phyloP scores from a whole-genome alignment of 106 monocot species.

The Xerophyta viscosa region DNA sequence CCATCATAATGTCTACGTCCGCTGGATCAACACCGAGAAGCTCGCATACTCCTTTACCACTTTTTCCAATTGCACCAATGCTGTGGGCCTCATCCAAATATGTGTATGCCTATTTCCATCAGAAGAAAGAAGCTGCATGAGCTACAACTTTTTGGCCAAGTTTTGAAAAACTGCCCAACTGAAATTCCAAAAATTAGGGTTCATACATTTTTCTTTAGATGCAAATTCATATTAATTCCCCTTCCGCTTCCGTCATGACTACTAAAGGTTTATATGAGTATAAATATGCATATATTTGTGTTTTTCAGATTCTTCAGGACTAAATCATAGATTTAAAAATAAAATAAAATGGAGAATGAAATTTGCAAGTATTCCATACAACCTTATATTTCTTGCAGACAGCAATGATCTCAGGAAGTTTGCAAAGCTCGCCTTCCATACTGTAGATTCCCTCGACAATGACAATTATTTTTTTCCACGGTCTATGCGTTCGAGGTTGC shows the following conservation, averaged over 20 bases:
- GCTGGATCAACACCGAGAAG: slow-evolving; percentile 70
- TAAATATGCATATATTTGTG: too few relatives aligned
- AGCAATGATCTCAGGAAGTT: slow-evolving; percentile 81
- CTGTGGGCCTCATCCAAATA: slow-evolving; percentile 86
- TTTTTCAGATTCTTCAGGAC: too few relatives aligned
- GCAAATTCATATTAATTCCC: too few relatives aligned
- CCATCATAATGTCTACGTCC: slow-evolving; percentile 87
- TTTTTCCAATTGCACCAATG: slow-evolving; percentile 69
- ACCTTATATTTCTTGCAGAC: slow-evolving; percentile 99
- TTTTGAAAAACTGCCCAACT: too few relatives aligned
- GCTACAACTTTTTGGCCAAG: too few relatives aligned
- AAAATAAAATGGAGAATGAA: too few relatives aligned
- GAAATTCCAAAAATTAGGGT: too few relatives aligned
- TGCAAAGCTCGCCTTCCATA: slow-evolving; percentile 99
- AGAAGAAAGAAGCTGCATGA: not conserved
- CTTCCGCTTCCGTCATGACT: too few relatives aligned
- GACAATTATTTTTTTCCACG: slow-evolving; percentile 98
- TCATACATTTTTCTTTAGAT: too few relatives aligned
- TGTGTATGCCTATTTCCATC: slow-evolving; percentile 48
- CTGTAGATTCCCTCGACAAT: slow-evolving; percentile 97
- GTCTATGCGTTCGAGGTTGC: slow-evolving; percentile 90
- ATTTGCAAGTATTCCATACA: too few relatives aligned
- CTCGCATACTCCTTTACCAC: slow-evolving; percentile 73
- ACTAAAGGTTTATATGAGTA: too few relatives aligned
- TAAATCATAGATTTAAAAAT: too few relatives aligned